Percentiles rank a stretch among this genome's conserved stretches.
These are phyloP conservation scores for Salvia hispanica DNA, from an alignment of 257 asterid genomes.

Conservation along the genomic window DNA sequence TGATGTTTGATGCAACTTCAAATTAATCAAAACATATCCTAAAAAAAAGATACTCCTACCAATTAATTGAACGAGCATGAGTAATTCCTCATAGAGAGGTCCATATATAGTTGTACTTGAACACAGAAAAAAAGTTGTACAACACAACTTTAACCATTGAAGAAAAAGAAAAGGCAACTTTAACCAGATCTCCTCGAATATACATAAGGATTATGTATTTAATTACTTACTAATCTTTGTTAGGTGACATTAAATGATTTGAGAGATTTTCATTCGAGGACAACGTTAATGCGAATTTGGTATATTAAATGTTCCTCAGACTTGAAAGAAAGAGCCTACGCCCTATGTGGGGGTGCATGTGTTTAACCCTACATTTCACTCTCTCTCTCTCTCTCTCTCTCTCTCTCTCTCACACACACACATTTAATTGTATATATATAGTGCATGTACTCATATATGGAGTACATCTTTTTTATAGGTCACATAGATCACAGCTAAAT, in stretches of 20 bases:
- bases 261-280: slow-evolving; percentile 29
- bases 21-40: too few relatives aligned
- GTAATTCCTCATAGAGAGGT: too few relatives aligned
- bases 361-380: slow-evolving; percentile 18
- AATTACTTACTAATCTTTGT: not conserved
- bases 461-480: not conserved
- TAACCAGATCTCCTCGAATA: not conserved
- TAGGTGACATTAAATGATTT: slow-evolving; percentile 32
- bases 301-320: slow-evolving; percentile 43
- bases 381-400: not conserved
- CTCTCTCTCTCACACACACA: not conserved
- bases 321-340: slow-evolving; percentile 44
- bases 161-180: too few relatives aligned
- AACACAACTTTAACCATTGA: not conserved
- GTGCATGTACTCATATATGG: slow-evolving; percentile 25
- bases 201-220: not conserved
- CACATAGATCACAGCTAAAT: slow-evolving; percentile 11
- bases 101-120: too few relatives aligned
- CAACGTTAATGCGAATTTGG: slow-evolving; percentile 39
- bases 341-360: slow-evolving; percentile 36
- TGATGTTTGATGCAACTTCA: too few relatives aligned
- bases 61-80: too few relatives aligned
- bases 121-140: not conserved
- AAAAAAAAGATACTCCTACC: too few relatives aligned
- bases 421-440: not conserved